Conservation (phyloP, 805 yeast genomes). For the Cyberlindnera suaveolens region DNA sequence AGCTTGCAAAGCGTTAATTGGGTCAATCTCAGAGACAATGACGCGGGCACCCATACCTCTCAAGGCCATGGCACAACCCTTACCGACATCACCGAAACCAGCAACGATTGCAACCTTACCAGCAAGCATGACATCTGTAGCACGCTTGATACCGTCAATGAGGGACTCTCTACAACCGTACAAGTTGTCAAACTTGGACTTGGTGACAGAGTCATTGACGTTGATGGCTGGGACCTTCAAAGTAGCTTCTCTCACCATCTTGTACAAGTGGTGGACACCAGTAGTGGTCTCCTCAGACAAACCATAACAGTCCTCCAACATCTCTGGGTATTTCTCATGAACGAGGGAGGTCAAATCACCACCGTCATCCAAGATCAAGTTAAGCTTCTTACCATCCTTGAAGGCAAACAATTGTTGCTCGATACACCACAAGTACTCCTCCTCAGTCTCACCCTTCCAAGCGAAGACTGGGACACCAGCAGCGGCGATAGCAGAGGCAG, state of each 20-base stretch:
- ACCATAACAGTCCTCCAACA: constrained; percentile 93
- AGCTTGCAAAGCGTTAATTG: constrained; percentile 98
- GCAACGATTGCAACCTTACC: constrained; percentile 99
- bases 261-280: constrained; percentile 99
- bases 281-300: constrained; percentile 98
- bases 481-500: constrained; percentile 99
- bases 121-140: constrained; percentile 99
- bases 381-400: constrained; percentile 92
- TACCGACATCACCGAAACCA: constrained; percentile 99
- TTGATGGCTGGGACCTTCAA: constrained; percentile 99
- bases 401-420: constrained; percentile 98
- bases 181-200: constrained; percentile 98
- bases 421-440: constrained; percentile 98
- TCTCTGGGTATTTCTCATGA: constrained; percentile 97
- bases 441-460: constrained; percentile 99
- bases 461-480: constrained; percentile 99
- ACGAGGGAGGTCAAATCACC: constrained; percentile 97
- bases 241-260: constrained; percentile 80
- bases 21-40: constrained; percentile 94
- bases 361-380: constrained; percentile 98
- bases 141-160: constrained; percentile 98
- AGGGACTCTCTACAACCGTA: constrained; percentile 99
- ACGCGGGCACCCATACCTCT: constrained; percentile 99
- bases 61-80: constrained; percentile 99
- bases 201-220: constrained; percentile 98